Base-by-base conservation (phyloP, 2,329 filamentous ascomycete genomes). In the Trichoderma breve region DNA sequence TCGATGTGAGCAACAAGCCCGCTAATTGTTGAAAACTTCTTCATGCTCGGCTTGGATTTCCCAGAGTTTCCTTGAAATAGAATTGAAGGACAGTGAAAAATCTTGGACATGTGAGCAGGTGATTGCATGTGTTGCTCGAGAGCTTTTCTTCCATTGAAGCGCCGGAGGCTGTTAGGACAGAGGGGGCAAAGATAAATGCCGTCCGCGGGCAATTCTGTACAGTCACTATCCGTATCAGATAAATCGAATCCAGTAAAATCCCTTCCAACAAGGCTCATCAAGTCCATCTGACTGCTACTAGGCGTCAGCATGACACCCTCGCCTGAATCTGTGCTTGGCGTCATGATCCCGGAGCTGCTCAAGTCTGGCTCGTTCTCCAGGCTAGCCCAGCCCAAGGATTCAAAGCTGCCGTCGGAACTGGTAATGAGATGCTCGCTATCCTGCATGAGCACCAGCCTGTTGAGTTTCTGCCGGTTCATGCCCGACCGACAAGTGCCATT, bases 1-100 rank as follows among this genome's bases (percentile, higher is more conserved):
- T 75, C 73, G 28, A 74, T 60, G 47, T 75, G 74, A 55, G 72
- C 65, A 24, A 66, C 70, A 5, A 75, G 72, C 26, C 74, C 73
- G 18, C 69, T 68, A 8, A 72, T 21, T 7, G 74, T 73, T 7
- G 34, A 72, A n/a, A 75, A 75, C 5, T 62, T 26, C 26, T 34
- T 71, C 34, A n/a, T 21, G 6, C 24, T 28, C 30, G 28, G 60
- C 21, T 62, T 8, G 18, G 36, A 21, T 15, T 62, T 30, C 12
- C 28, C 11, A 43, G 30, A 8, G 6, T 3, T 15, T 12, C 61
- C 61, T n/a, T 57, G 43, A 18, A 64, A 68, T 24, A 62, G 51
- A 15, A 39, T 14, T 9, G 39, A 68, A 12, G 55, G 70, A 26
- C 64, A 72, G 18, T 68, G 63, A 21, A 67, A 72, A 12, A 67